Conservation (phyloP, 1,139 yeast genomes). For the Hansenula sp. region DNA sequence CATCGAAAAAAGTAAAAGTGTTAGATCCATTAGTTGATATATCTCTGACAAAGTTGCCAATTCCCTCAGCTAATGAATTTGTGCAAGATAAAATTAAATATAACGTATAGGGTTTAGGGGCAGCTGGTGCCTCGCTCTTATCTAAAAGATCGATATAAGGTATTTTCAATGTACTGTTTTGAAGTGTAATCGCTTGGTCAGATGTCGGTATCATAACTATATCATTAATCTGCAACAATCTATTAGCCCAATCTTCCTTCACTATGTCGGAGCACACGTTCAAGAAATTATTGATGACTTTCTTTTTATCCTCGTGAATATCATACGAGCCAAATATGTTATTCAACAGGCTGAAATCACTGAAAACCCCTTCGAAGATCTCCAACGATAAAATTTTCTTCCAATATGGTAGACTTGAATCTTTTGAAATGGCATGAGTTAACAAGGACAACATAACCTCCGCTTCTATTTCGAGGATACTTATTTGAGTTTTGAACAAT, state of each 20-base stretch:
- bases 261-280: conserved; percentile 37
- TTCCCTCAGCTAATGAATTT: conserved; percentile 61
- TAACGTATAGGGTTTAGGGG: conserved; percentile 61
- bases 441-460: conserved; percentile 75
- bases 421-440: conserved; percentile 57
- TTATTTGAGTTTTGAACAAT: conserved; percentile 56
- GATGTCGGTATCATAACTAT: conserved; percentile 24
- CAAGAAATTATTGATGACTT: conserved; percentile 58
- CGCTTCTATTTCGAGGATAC: conserved; percentile 65
- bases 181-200: conserved; percentile 25
- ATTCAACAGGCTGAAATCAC: conserved; percentile 50
- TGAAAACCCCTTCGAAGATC: conserved; percentile 56
- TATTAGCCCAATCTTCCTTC: conserved; percentile 30
- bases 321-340: conserved; percentile 64
- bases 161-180: conserved; percentile 42
- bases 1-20: conserved; percentile 13
- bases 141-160: conserved; percentile 73
- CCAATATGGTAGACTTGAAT: conserved; percentile 57
- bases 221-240: conserved; percentile 31
- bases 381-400: conserved; percentile 71
- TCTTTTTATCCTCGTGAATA: conserved; percentile 49
- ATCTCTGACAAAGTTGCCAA: conserved; percentile 50
- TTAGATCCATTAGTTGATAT: conserved; percentile 28
- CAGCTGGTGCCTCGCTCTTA: conserved; percentile 62
- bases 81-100: conserved; percentile 56